Evolutionary conservation across 306 rosid species (phyloP), one percentile per base, ranked within the genome.

Genomic region (Canavalia gladiata): DNA sequence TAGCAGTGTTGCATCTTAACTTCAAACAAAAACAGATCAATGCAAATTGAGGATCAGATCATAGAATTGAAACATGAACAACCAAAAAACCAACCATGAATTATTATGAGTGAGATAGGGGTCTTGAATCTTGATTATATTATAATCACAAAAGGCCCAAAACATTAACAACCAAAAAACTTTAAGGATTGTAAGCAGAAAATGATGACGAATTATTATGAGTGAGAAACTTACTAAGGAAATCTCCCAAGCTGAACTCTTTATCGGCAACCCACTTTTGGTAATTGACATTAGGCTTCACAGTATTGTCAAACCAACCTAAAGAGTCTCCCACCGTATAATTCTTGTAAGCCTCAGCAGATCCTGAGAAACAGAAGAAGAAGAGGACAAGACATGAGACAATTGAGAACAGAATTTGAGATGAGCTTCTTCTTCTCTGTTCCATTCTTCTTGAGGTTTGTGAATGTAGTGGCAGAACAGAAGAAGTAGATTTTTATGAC

Each of bases 321-420:
- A 89, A 55, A 41, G 98, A 89, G 74, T 91, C 98, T 2, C 99
- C 99, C 1, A 95, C 99, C 0, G 99, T 95, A 86, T 89, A 88
- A 84, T 95, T 95, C 82, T 88, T 86, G 94, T 91, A 91, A 50
- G 93, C 92, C 11, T 76, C 68, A 51, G 83, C 94, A 81, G 93
- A 90, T 77, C 88, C 85, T 10, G 68, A 80, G 64, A 86, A 80
- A 11, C 64, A 85, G 6, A 81, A n/a, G 9, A 81, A 12, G 47
- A 89, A 5, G 13, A 79, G 18, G 56, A 68, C 18, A 45, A 76
- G 34, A 69, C 25, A 75, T 11, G 85, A 54, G 35, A 80, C 3
- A 75, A 10, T 45, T 49, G 81, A 39, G 80, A 47, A 73, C 28
- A 59, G 68, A 62, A 34, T 13, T 8, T 68, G 46, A 25, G 29